Evolutionary conservation across 163 green algal species (phyloP), one percentile per base, ranked within the genome.

Genomic region (Scenedesmus sp.): DNA sequence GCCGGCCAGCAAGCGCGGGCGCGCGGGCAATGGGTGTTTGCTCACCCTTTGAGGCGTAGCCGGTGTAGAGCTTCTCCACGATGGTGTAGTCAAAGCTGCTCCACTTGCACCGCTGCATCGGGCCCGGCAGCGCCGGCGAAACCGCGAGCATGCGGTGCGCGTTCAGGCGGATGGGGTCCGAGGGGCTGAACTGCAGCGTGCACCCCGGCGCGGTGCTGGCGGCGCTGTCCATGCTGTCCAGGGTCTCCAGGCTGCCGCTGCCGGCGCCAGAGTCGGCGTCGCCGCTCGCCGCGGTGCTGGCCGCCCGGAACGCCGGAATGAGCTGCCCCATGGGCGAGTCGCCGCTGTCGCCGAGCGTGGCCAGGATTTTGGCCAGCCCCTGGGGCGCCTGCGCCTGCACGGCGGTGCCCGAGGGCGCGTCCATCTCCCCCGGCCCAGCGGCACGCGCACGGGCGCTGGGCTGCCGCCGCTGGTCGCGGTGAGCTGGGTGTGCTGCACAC

Each of bases 61-160:
- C 86, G 28, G 81, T 89, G 82, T 89, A 89, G n/a, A 91, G 73
- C 84, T 91, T 88, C 29, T 89, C 77, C 7, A 71, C 39, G 17
- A 91, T 51, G n/a, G 48, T 31, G 77, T 89, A 91, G 70, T 91
- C 87, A 4, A 53, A 60, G 1, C 87, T 72, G n/a, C 77, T 83
- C 87, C 87, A 91, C 53, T 82, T 54, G 1, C 7, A 2, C 24
- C 87, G 80, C 77, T 82, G 63, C 84, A 91, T 89, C 11, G 39
- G 44, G 36, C 57, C 53, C 6, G 69, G 69, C 18, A 77, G 34
- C 6, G 69, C 57, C 13, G 53, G 50, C 11, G 69, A 53, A n/a
- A 67, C 11, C 2, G 54, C 29, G 36, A 77, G 24, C 69, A 77
- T 77, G 34, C 54, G 69, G 24, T 77, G 42, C 1, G 69, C 69